These are phyloP conservation scores for Sugiyamaella grinbergsii DNA, from an alignment of 1,139 yeast genomes.

Conservation along the genomic window DNA sequence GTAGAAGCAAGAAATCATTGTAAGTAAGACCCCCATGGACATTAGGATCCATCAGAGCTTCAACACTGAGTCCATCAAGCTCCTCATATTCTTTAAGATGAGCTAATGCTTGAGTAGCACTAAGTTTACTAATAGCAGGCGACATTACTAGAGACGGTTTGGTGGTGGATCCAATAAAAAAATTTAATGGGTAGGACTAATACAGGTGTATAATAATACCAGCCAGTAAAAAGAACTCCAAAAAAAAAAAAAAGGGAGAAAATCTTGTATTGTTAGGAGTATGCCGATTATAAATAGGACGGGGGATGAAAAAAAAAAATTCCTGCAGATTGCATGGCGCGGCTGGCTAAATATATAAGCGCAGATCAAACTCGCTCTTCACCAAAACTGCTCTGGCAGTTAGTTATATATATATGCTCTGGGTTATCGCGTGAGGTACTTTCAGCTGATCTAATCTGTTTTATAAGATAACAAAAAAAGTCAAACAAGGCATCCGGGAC, in stretches of 20 bases:
- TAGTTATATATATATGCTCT: no score
- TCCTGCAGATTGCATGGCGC: constrained; percentile 7
- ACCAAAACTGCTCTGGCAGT: no score
- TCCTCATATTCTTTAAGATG: constrained; percentile 63
- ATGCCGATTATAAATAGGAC: constrained; percentile 11
- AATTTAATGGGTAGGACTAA: constrained; percentile 6
- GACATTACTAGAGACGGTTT: constrained; percentile 2
- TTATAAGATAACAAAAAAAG: no score
- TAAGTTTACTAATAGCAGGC: constrained; percentile 14
- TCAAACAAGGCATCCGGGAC: not conserved
- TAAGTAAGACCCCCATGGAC: constrained; percentile 95
- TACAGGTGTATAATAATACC: constrained; percentile 12
- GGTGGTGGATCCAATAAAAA: not conserved
- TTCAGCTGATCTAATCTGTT: no score
- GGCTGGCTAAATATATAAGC: not conserved
- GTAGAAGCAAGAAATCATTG: constrained; percentile 92
- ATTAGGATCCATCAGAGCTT: constrained; percentile 84
- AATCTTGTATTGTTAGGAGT: not conserved
- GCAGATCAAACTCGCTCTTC: no score
- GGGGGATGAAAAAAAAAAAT: constrained; percentile 6
- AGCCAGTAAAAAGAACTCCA: constrained; percentile 16
- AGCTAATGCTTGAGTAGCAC: constrained; percentile 54
- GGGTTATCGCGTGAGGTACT: no score
- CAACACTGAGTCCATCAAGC: constrained; percentile 85
- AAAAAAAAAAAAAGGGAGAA: constrained; percentile 17